These are phyloP conservation scores for Fragosphaeria purpurea DNA, from an alignment of 2,329 filamentous ascomycete genomes.

Conservation along the genomic window DNA sequence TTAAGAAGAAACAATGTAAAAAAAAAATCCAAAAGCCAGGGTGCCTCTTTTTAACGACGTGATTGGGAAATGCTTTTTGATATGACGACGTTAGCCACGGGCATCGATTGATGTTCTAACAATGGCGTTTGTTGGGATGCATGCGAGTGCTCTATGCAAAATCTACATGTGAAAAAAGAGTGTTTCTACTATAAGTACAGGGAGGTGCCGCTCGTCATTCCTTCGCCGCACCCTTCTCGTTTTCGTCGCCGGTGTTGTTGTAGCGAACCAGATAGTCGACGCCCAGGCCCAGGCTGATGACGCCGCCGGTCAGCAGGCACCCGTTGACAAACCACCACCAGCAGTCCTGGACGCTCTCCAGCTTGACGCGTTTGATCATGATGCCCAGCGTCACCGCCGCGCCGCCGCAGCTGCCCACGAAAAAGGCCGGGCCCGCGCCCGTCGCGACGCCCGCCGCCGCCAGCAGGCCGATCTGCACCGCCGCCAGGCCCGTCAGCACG, in stretches of 20 bases:
- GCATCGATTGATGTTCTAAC: too few species aligned
- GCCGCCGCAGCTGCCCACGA: conserved; percentile 56
- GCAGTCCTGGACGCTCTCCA: conserved; percentile 56
- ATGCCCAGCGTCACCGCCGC: conserved; percentile 48
- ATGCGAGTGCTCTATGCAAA: too few species aligned
- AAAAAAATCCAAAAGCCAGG: neutral
- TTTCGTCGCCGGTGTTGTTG: conserved; percentile 16
- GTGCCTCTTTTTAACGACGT: too few species aligned
- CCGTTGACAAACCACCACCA: conserved; percentile 73
- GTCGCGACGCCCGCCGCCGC: conserved; percentile 57
- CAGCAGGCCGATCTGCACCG: conserved; percentile 58
- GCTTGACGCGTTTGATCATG: conserved; percentile 59
- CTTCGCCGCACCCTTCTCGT: neutral
- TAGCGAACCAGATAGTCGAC: conserved; percentile 50
- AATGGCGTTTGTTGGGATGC: too few species aligned
- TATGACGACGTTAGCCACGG: too few species aligned
- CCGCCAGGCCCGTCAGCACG: conserved; percentile 60
- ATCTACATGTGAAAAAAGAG: too few species aligned
- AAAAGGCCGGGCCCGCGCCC: conserved; percentile 61
- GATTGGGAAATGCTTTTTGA: too few species aligned
- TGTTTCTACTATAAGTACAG: too few species aligned
- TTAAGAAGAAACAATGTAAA: conserved; percentile 3
- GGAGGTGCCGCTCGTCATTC: too few species aligned
- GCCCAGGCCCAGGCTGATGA: conserved; percentile 47
- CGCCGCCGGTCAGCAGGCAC: conserved; percentile 57